Evolutionary conservation across 2,329 filamentous ascomycete genomes (phyloP).

Genomic region (Bipolaris bicolor): DNA sequence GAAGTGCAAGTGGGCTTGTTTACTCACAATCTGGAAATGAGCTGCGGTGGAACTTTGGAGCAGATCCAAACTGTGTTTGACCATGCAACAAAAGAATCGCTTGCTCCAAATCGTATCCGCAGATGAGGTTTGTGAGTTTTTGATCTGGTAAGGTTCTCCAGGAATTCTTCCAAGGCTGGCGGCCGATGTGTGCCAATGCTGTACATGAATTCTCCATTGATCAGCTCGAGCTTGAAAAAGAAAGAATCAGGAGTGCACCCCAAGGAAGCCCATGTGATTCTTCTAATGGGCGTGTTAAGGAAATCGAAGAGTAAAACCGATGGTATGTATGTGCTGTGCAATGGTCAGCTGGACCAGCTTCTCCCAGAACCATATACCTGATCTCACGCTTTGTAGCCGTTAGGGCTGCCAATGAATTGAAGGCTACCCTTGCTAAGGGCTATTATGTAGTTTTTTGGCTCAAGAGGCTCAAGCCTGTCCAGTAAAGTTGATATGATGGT

Average conservation of each 20-base stretch:
- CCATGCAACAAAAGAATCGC: slow-evolving; percentile 35
- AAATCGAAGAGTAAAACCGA: slow-evolving; percentile 16
- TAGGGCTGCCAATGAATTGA: slow-evolving; percentile 36
- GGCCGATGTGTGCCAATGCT: slow-evolving; percentile 21
- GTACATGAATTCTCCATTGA: slow-evolving; percentile 14
- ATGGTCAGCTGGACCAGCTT: slow-evolving; percentile 5
- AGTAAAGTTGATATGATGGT: slow-evolving; percentile 17
- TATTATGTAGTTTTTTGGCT: slow-evolving; percentile 33
- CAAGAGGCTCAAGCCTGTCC: slow-evolving; percentile 20
- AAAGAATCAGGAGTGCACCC: slow-evolving; percentile 31
- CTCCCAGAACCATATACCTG: too few species aligned
- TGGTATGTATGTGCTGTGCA: slow-evolving; percentile 31
- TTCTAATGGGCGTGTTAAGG: slow-evolving; percentile 12
- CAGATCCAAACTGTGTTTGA: slow-evolving; percentile 25
- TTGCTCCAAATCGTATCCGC: slow-evolving; percentile 35
- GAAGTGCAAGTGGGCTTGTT: neutral
- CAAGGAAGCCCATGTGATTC: slow-evolving; percentile 36
- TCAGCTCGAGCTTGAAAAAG: slow-evolving; percentile 35
- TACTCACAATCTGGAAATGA: slow-evolving; percentile 12
- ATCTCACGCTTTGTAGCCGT: slow-evolving; percentile 36
- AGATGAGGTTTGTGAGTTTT: slow-evolving; percentile 11
- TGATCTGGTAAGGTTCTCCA: slow-evolving; percentile 6
- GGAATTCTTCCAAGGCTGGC: slow-evolving; percentile 12
- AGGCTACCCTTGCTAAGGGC: slow-evolving; percentile 30
- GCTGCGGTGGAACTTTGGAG: slow-evolving; percentile 17